Conservation (phyloP, 805 yeast species). For the Alloascoidea africana region DNA sequence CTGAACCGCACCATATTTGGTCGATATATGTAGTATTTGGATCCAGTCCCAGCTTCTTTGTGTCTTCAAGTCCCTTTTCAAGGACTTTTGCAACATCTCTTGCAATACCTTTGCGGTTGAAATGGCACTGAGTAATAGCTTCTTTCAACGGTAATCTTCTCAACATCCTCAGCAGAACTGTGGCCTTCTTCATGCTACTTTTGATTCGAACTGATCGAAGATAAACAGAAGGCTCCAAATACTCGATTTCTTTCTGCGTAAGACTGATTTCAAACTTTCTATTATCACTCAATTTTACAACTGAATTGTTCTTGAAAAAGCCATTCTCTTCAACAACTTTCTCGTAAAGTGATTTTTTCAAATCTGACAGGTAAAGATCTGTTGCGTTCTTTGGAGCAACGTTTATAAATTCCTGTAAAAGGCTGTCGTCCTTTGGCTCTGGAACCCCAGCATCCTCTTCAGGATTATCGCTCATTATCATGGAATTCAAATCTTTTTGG, state of each 20-base stretch:
- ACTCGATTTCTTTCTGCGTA: slow-evolving; percentile 49
- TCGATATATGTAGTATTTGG: slow-evolving; percentile 53
- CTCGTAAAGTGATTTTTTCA: slow-evolving; percentile 51
- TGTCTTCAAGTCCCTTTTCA: slow-evolving; percentile 57
- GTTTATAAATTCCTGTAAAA: slow-evolving; percentile 29
- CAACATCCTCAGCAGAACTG: slow-evolving; percentile 61
- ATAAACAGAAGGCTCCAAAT: slow-evolving; percentile 80
- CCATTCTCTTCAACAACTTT: slow-evolving; percentile 45
- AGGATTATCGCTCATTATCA: too few species aligned
- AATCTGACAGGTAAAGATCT: slow-evolving; percentile 45
- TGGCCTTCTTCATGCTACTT: slow-evolving; percentile 81
- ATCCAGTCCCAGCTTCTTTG: slow-evolving; percentile 40
- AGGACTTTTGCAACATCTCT: slow-evolving; percentile 66
- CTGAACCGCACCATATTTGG: slow-evolving; percentile 86
- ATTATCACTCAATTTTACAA: slow-evolving; percentile 28
- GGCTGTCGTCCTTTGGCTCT: neutral
- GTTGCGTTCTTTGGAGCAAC: slow-evolving; percentile 41
- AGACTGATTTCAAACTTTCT: slow-evolving; percentile 40
- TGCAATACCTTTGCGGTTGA: slow-evolving; percentile 65
- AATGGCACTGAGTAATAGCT: slow-evolving; percentile 89
- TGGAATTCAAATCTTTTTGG: too few species aligned
- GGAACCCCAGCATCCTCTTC: too few species aligned
- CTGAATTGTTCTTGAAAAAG: slow-evolving; percentile 49
- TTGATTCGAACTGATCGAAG: slow-evolving; percentile 69
- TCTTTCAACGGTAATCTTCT: slow-evolving; percentile 53